Base-by-base conservation (phyloP, 2,329 filamentous ascomycete genomes). In the Fusarium sp. region DNA sequence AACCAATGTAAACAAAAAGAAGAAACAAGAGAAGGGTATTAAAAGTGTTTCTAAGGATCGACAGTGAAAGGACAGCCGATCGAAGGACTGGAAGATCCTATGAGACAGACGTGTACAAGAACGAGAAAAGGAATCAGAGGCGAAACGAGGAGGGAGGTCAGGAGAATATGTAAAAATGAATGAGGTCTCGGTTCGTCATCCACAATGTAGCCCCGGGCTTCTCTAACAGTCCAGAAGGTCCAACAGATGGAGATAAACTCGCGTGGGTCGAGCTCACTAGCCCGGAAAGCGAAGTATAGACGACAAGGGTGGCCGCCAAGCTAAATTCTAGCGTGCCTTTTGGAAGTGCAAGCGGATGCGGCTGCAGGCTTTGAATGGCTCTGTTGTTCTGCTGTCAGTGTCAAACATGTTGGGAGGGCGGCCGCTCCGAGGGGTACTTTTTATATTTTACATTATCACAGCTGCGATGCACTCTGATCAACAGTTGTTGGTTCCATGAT, bases 41-140 rank as follows among this genome's bases (percentile, higher is more conserved):
- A 63, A 72, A 63, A 59, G 8, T 29, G 50, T 32, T 66, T 64
- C 58, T 58, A 76, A 74, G 67, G 71, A 75, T 71, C 54, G 73
- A 75, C 74, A 55, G 51, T 59, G 56, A 60, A 50, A 49, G 56
- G 58, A 58, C 43, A 56, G 66, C 46, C 54, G 49, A 68, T 34
- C 46, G 55, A 61, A 50, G 46, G 46, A 55, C 30, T 34, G 53
- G 34, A 44, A 29, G 49, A 32, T 51, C 56, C 58, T 44, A 40
- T 42, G 16, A 51, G 44, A 67, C 27, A 66, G 60, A 58, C 51
- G 59, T 65, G 56, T 52, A 57, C 29, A 30, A 30, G 29, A 30
- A 6, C 29, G 2, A 71, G 34, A 51, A 42, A 57, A 7, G 0
- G 16, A 25, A 27, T 20, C 25, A 38, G 34, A 25, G 43, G 30